Evolutionary conservation across 2,329 filamentous ascomycete genomes (phyloP).

Genomic region (Knoxdaviesia capensis): DNA sequence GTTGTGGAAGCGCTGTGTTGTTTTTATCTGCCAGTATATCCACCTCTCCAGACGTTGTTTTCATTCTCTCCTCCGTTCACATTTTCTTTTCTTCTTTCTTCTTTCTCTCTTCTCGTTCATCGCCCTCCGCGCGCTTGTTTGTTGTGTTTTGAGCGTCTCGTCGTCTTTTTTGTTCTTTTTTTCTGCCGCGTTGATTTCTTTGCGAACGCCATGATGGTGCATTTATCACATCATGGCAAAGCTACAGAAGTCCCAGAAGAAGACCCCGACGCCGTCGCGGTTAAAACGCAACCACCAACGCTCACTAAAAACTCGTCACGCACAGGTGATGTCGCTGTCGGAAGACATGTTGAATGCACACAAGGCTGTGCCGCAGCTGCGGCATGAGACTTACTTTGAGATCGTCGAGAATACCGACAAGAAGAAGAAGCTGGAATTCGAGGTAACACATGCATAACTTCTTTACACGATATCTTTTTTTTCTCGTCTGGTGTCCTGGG

Average conservation of each 20-base stretch:
- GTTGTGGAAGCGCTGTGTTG: neutral
- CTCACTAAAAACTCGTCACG: no score
- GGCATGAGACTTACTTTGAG: conserved; percentile 43
- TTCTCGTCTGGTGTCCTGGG: no score
- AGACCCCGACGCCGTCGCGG: neutral
- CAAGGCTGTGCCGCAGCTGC: conserved; percentile 21
- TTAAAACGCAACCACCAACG: no score
- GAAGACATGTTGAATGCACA: conserved; percentile 14
- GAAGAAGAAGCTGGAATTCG: conserved; percentile 41
- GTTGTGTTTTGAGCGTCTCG: neutral
- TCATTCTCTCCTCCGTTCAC: neutral
- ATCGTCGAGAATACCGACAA: conserved; percentile 43
- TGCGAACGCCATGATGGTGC: neutral
- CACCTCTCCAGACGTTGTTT: neutral
- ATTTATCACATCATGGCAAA: neutral
- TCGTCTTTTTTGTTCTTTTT: neutral
- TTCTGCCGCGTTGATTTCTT: neutral
- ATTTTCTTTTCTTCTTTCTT: neutral
- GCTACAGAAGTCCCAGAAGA: neutral
- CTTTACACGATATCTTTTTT: neutral
- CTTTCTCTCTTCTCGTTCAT: neutral
- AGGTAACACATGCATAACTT: conserved; percentile 21
- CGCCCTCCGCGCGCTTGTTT: neutral
- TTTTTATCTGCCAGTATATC: conserved; percentile 1
- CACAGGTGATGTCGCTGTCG: no score